Evolutionary conservation across 805 yeast genomes (phyloP).

Genomic region (Wickerhamomyces canadensis): DNA sequence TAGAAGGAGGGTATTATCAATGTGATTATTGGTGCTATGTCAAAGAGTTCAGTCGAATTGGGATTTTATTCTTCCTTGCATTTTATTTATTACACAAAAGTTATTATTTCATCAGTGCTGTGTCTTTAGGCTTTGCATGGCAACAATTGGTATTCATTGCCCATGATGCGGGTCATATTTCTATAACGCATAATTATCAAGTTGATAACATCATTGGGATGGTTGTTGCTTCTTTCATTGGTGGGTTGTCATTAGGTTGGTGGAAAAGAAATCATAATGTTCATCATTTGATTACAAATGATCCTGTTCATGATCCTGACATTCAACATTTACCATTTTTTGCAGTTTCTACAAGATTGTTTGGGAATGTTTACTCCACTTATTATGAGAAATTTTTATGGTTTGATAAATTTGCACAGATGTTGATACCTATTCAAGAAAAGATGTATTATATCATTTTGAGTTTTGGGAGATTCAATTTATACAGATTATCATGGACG

Average conservation of each 20-base stretch:
- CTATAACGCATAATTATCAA: constrained; percentile 76
- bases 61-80: constrained; percentile 44
- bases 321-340: constrained; percentile 90
- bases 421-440: constrained; percentile 57
- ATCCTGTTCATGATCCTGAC: constrained; percentile 92
- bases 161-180: constrained; percentile 86
- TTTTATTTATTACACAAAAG: constrained; percentile 41
- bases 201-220: constrained; percentile 71
- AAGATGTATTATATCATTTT: constrained; percentile 73
- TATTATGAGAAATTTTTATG: constrained; percentile 64
- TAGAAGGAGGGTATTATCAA: constrained; percentile 55
- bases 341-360: constrained; percentile 71
- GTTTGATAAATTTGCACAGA: constrained; percentile 62
- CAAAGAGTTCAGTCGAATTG: constrained; percentile 61
- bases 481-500: constrained; percentile 76
- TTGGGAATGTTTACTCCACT: constrained; percentile 70
- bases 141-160: constrained; percentile 85
- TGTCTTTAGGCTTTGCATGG: constrained; percentile 72
- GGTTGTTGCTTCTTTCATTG: constrained; percentile 68
- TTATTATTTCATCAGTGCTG: constrained; percentile 51
- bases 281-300: constrained; percentile 89
- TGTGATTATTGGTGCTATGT: constrained; percentile 72
- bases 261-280: constrained; percentile 93
- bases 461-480: constrained; percentile 79
- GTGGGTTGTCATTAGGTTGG: constrained; percentile 92